Conservation (phyloP, 768 basidiomycete species). For the Russula ochroleuca region DNA sequence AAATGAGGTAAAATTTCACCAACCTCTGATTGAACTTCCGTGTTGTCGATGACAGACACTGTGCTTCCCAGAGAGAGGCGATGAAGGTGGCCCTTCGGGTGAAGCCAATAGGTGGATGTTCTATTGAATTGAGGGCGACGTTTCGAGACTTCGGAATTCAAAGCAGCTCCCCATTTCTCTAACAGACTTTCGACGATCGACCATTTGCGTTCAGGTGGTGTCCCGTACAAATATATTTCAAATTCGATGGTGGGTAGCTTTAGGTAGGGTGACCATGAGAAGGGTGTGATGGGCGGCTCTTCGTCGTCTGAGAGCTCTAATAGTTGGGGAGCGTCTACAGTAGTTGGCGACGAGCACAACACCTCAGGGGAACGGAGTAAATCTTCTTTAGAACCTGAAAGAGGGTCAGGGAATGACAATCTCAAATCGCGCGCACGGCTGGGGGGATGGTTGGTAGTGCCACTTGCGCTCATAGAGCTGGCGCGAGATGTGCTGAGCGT, state of each 20-base stretch:
- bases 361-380: slow-evolving; percentile 55
- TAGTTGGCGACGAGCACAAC: slow-evolving; percentile 37
- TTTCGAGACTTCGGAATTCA: slow-evolving; percentile 30
- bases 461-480: slow-evolving; percentile 45
- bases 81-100: slow-evolving; percentile 32
- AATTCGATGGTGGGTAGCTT: slow-evolving; percentile 40
- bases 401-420: slow-evolving; percentile 79
- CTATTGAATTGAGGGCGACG: slow-evolving; percentile 27
- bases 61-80: slow-evolving; percentile 33
- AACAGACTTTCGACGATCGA: slow-evolving; percentile 55
- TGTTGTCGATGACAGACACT: slow-evolving; percentile 41
- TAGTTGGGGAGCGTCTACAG: slow-evolving; percentile 32
- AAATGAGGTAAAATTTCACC: slow-evolving; percentile 31
- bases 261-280: slow-evolving; percentile 23
- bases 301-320: slow-evolving; percentile 28
- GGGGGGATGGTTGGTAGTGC: slow-evolving; percentile 42
- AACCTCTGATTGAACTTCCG: slow-evolving; percentile 38
- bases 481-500: slow-evolving; percentile 73
- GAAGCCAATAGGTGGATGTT: slow-evolving; percentile 30
- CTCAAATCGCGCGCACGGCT: slow-evolving; percentile 67
- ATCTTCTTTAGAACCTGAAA: slow-evolving; percentile 65
- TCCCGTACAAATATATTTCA: slow-evolving; percentile 65
- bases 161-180: slow-evolving; percentile 47
- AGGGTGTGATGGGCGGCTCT: slow-evolving; percentile 10
- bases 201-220: slow-evolving; percentile 56